Conservation (phyloP, 1,284 basidiomycete genomes). For the Mrakiaceae sp. region DNA sequence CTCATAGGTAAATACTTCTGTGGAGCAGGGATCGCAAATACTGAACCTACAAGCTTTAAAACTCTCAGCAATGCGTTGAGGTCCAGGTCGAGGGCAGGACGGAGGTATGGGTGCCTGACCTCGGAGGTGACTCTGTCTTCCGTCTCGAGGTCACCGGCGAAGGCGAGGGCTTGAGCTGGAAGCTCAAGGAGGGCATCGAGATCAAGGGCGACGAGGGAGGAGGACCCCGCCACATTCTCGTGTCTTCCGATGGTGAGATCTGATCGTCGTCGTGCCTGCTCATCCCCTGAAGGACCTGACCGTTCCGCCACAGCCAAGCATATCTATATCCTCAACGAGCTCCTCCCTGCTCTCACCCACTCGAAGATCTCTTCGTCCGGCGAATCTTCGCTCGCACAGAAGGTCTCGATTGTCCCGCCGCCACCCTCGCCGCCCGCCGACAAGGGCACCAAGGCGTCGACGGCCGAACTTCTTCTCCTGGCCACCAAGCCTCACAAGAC, state of each 20-base stretch:
- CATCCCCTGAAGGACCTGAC: not conserved
- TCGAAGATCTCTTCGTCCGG: not conserved
- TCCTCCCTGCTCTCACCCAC: constrained; percentile 8
- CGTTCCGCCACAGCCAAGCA: not conserved
- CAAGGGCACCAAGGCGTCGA: not conserved
- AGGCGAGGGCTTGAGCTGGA: constrained; percentile 1
- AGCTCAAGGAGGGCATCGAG: not conserved
- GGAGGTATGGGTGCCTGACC: constrained; percentile 15
- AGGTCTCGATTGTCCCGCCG: constrained; percentile 13
- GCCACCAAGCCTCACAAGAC: constrained; percentile 3
- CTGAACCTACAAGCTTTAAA: too few relatives aligned
- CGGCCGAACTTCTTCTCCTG: constrained; percentile 8
- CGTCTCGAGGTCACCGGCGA: not conserved
- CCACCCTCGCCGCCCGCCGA: not conserved
- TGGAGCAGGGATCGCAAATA: too few relatives aligned
- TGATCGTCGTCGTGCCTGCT: not conserved
- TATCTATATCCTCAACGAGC: constrained; percentile 15
- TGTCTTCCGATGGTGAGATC: constrained; percentile 5
- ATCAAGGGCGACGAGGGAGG: constrained; percentile 16
- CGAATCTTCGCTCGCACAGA: not conserved
- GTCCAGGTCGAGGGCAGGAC: not conserved
- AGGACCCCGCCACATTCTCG: constrained; percentile 14
- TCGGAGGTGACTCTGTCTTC: constrained; percentile 6
- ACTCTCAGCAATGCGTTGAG: constrained; percentile 5
- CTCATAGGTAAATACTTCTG: too few relatives aligned